phyloP scores from a whole-genome alignment of 2,329 filamentous ascomycete species.

The Aureobasidium lini region DNA sequence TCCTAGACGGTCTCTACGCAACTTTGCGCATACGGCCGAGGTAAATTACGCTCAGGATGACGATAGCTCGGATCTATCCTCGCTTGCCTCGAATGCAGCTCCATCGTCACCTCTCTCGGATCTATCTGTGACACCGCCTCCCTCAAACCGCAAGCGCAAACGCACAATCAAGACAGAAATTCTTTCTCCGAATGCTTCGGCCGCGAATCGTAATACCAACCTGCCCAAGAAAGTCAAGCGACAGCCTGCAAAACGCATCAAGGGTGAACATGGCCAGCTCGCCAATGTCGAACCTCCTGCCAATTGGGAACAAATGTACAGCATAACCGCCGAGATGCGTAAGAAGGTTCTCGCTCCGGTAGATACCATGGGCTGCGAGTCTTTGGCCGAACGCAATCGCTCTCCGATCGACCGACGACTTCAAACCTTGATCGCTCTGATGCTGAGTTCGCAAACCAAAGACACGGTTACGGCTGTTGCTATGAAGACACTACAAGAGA shows the following conservation, averaged over 20 bases:
- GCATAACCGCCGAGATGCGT: constrained; percentile 69
- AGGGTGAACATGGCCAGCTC: constrained; percentile 23
- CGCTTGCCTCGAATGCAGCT: neutral
- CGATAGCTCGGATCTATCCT: constrained; percentile 8
- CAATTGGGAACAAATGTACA: constrained; percentile 80
- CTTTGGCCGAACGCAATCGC: constrained; percentile 52
- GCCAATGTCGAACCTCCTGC: constrained; percentile 48
- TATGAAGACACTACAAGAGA: constrained; percentile 70
- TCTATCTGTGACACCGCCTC: neutral
- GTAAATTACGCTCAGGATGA: constrained; percentile 11
- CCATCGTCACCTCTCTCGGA: neutral
- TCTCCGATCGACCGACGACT: constrained; percentile 59
- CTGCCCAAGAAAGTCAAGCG: constrained; percentile 19
- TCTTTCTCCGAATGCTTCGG: constrained; percentile 9
- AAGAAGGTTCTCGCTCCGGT: constrained; percentile 69
- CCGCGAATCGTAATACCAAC: constrained; percentile 3
- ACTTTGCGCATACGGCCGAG: constrained; percentile 15
- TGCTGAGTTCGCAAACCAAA: constrained; percentile 90
- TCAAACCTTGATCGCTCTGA: constrained; percentile 78
- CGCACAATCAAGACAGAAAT: constrained; percentile 14
- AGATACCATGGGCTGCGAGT: constrained; percentile 95
- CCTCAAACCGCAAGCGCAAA: constrained; percentile 11
- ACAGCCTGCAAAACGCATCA: constrained; percentile 28
- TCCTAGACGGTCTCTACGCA: constrained; percentile 20
- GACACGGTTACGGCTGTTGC: constrained; percentile 82